Evolutionary conservation across 1,284 basidiomycete species (phyloP).

Genomic region (Golubevia sp.): DNA sequence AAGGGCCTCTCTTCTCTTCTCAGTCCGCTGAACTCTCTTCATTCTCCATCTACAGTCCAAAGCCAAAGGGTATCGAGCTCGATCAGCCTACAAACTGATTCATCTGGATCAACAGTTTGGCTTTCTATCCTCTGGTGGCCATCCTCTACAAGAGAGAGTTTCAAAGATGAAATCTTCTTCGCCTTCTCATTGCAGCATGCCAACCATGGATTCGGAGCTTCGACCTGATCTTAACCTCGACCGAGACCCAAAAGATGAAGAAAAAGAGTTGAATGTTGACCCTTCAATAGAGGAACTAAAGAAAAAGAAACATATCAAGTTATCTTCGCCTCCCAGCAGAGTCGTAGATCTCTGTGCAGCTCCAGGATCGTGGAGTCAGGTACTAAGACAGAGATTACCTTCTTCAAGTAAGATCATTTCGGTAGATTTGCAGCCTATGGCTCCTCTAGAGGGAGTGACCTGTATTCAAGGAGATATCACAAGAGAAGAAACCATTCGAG

Average conservation of each 20-base stretch:
- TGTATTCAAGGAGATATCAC: slow-evolving; percentile 59
- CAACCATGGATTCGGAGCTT: too few species aligned
- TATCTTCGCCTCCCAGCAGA: slow-evolving; percentile 5
- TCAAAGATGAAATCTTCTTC: too few species aligned
- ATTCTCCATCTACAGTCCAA: slow-evolving; percentile 25
- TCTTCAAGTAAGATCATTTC: slow-evolving; percentile 39
- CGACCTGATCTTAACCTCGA: too few species aligned
- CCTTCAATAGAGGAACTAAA: too few species aligned
- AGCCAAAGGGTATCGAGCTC: slow-evolving; percentile 52
- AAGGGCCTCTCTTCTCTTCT: not conserved
- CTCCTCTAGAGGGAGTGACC: slow-evolving; percentile 45
- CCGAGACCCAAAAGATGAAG: too few species aligned
- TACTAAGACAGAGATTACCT: slow-evolving; percentile 32
- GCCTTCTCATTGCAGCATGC: too few species aligned
- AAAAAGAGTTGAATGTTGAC: too few species aligned
- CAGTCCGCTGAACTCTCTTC: too few species aligned
- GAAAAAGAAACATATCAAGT: too few species aligned
- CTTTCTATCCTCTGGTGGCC: slow-evolving; percentile 23
- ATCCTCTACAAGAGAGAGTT: too few species aligned
- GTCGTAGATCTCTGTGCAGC: slow-evolving; percentile 57
- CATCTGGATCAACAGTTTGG: slow-evolving; percentile 55
- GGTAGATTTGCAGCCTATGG: slow-evolving; percentile 58
- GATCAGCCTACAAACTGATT: slow-evolving; percentile 57
- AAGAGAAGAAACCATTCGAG: slow-evolving; percentile 30
- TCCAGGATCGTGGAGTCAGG: slow-evolving; percentile 57